A percentile compares a stretch with the other conserved stretches of the same genome.
Conservation (phyloP, 768 basidiomycete species). For the Tylopilus plumbeoviolaceoides region DNA sequence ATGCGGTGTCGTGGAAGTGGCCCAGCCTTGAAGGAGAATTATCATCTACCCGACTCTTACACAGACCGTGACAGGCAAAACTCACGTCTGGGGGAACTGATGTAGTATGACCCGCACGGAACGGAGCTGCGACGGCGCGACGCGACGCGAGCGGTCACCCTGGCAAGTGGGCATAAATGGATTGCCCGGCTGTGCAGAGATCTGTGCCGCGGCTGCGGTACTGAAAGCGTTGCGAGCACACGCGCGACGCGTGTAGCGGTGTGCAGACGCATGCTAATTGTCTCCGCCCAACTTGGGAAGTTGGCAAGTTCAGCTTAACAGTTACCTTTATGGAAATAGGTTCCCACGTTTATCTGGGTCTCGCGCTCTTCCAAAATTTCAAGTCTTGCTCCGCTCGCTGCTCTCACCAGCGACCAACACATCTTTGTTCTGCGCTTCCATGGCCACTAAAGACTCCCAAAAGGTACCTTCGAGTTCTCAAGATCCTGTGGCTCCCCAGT, state of each 20-base stretch:
- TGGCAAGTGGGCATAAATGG: constrained; percentile 20
- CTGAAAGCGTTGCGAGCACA: constrained; percentile 19
- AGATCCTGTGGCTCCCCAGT: constrained; percentile 42
- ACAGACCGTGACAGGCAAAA: constrained; percentile 14
- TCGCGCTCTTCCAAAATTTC: constrained; percentile 32
- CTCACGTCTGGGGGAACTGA: constrained; percentile 26
- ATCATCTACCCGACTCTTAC: neutral
- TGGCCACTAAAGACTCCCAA: constrained; percentile 28
- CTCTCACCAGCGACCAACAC: constrained; percentile 18
- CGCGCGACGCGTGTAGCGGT: constrained; percentile 16
- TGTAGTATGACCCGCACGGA: constrained; percentile 3
- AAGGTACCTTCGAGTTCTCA: constrained; percentile 37
- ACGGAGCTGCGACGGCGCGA: constrained; percentile 5
- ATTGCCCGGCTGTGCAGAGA: constrained; percentile 22
- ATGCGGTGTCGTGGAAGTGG: constrained; percentile 74
- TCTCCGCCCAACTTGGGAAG: constrained; percentile 20
- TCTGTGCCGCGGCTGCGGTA: constrained; percentile 23
- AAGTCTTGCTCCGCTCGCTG: constrained; percentile 13
- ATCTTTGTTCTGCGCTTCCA: constrained; percentile 10
- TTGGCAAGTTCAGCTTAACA: constrained; percentile 2
- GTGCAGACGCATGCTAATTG: constrained; percentile 28
- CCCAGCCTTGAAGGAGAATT: constrained; percentile 49
- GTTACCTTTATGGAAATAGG: constrained; percentile 2
- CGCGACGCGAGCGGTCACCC: constrained; percentile 7
- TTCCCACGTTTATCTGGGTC: constrained; percentile 17